Evolutionary conservation across 345 rosid species (phyloP).

Genomic region (Eucalyptus curtisii): DNA sequence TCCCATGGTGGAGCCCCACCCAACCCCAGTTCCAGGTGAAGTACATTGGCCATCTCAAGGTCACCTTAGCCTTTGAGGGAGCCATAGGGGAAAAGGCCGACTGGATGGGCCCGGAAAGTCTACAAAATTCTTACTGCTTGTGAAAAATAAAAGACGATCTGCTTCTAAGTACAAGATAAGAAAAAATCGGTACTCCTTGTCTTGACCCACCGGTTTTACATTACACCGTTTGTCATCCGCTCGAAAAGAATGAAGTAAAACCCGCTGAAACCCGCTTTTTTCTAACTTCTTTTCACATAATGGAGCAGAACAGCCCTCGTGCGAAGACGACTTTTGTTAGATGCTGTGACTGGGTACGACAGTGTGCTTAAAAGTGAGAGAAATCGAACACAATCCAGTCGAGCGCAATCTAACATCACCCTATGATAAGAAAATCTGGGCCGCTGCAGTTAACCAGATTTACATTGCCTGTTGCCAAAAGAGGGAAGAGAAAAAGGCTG

Average conservation of each 20-base stretch:
- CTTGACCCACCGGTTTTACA: background rate
- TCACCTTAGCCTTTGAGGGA: background rate
- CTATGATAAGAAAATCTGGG: slow-evolving; percentile 11
- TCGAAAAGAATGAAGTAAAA: background rate
- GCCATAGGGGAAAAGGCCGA: background rate
- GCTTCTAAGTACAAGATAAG: background rate
- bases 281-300: background rate
- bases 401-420: background rate
- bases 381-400: background rate
- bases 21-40: background rate
- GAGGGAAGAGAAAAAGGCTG: background rate
- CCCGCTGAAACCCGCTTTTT: background rate
- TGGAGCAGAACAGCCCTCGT: background rate
- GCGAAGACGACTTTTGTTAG: background rate
- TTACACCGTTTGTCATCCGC: background rate
- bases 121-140: background rate
- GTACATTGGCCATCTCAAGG: background rate
- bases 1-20: background rate
- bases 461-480: slow-evolving; percentile 22
- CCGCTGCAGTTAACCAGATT: background rate
- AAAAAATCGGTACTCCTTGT: background rate
- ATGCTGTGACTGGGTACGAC: background rate
- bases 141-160: background rate
- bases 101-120: background rate
- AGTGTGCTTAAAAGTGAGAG: background rate